A percentile compares a stretch with the other conserved stretches of the same genome.
phyloP scores from a whole-genome alignment of 805 yeast genomes.

The Pichia californica region DNA sequence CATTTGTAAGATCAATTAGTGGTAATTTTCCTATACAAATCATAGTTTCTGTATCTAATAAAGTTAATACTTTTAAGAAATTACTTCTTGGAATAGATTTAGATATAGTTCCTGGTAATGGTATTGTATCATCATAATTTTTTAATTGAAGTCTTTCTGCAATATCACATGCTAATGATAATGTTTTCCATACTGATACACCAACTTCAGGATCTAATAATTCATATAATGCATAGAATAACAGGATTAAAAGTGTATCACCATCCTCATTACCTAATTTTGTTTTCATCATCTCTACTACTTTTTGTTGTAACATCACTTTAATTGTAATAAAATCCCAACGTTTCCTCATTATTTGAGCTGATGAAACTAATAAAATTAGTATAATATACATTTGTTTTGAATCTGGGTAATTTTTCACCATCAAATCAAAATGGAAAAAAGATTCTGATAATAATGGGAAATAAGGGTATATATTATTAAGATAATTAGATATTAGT shows the following conservation, averaged over 20 bases:
- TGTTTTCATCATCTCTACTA: conserved; percentile 9
- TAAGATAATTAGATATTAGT: conserved; percentile 16
- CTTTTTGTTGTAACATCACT: conserved; percentile 16
- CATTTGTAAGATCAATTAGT: conserved; percentile 4
- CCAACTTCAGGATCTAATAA: conserved; percentile 17
- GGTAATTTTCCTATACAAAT: conserved; percentile 14
- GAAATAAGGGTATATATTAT: conserved; percentile 15
- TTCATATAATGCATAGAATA: conserved; percentile 15
- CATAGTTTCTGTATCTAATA: conserved; percentile 11
- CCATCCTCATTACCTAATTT: conserved; percentile 15
- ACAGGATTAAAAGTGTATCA: conserved; percentile 11
- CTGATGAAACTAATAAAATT: conserved; percentile 16
- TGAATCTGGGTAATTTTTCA: conserved; percentile 13
- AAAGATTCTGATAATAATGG: conserved; percentile 16
- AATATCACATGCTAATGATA: conserved; percentile 14
- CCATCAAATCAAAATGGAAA: conserved; percentile 16
- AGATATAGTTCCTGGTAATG: conserved; percentile 12
- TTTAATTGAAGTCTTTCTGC: conserved; percentile 15
- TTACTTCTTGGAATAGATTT: conserved; percentile 4
- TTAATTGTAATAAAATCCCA: conserved; percentile 16
- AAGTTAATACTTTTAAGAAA: conserved; percentile 10
- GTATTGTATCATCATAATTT: conserved; percentile 4
- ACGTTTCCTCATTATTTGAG: conserved; percentile 16
- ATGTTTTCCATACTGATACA: conserved; percentile 12
- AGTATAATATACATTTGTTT: conserved; percentile 15